A percentile compares a stretch with the other conserved stretches of the same genome.
These are phyloP conservation scores for Apiospora rasikravindrae DNA, from an alignment of 2,329 filamentous ascomycete species.

Conservation along the genomic window DNA sequence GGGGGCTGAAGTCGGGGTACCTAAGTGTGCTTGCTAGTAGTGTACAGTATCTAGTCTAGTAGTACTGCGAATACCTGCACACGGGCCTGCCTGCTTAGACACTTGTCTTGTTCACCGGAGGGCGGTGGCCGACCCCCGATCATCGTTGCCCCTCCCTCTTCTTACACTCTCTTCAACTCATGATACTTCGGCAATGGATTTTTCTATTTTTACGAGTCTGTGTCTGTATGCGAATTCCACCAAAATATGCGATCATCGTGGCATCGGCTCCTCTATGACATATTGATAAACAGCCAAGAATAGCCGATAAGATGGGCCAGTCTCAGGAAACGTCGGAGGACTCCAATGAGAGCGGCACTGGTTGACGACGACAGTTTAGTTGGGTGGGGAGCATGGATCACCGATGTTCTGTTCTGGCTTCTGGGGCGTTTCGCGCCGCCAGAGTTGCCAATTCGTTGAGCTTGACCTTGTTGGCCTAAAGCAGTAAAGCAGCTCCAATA, in stretches of 20 bases:
- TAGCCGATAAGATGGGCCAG: neutral
- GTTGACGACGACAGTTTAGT: neutral
- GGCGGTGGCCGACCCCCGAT: neutral
- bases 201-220: neutral
- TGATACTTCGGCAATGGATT: neutral
- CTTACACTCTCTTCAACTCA: neutral
- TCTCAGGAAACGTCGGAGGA: conserved; percentile 17
- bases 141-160: neutral
- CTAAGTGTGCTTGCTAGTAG: neutral
- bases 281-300: neutral
- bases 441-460: conserved; percentile 16
- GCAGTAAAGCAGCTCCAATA: neutral
- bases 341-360: neutral
- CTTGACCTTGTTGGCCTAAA: neutral
- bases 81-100: neutral
- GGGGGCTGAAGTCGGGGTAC: neutral
- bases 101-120: neutral
- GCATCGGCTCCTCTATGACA: neutral
- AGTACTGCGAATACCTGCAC: neutral
- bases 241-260: neutral
- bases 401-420: neutral
- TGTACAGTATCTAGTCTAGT: conserved; percentile 1
- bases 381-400: neutral
- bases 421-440: neutral
- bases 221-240: neutral